phyloP scores from a whole-genome alignment of 2,329 filamentous ascomycete genomes.

The Beauveria australis region DNA sequence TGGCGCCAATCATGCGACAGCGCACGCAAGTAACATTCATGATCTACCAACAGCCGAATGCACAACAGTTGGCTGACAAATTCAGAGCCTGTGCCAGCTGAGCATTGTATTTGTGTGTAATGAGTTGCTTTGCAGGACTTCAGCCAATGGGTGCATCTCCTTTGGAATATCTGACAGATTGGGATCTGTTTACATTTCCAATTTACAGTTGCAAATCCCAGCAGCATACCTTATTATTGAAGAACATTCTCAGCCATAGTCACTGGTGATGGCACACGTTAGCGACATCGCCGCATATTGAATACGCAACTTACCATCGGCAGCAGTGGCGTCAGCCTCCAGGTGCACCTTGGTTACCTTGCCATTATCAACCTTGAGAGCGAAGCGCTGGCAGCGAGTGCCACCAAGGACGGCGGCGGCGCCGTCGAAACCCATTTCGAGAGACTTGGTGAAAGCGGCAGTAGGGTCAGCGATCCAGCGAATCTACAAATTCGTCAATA shows the following conservation, averaged over 20 bases:
- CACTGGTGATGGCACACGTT: slow-evolving; percentile 27
- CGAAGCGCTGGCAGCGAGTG: slow-evolving; percentile 79
- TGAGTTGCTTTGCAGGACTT: not conserved
- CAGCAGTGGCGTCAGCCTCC: slow-evolving; percentile 82
- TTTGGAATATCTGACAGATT: not conserved
- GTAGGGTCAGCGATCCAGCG: slow-evolving; percentile 82
- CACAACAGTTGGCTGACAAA: not conserved
- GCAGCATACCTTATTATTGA: slow-evolving; percentile 18
- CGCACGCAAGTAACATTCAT: not conserved
- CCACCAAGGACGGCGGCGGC: slow-evolving; percentile 68
- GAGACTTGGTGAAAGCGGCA: slow-evolving; percentile 70
- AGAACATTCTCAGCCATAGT: slow-evolving; percentile 45
- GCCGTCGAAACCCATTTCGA: slow-evolving; percentile 77
- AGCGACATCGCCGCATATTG: not conserved
- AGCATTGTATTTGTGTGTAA: not conserved
- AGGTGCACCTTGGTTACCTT: slow-evolving; percentile 75
- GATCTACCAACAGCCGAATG: not conserved
- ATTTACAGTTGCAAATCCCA: not conserved
- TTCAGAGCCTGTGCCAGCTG: not conserved
- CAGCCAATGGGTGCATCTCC: not conserved
- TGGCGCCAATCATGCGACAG: not conserved
- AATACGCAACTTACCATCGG: slow-evolving; percentile 50
- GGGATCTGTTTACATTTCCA: not conserved
- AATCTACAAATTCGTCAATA: slow-evolving; percentile 44
- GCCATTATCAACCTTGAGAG: slow-evolving; percentile 72